Percentiles rank a stretch among this genome's conserved stretches.
Conservation (phyloP, 1,284 basidiomycete species). For the Puccinia hordei region DNA sequence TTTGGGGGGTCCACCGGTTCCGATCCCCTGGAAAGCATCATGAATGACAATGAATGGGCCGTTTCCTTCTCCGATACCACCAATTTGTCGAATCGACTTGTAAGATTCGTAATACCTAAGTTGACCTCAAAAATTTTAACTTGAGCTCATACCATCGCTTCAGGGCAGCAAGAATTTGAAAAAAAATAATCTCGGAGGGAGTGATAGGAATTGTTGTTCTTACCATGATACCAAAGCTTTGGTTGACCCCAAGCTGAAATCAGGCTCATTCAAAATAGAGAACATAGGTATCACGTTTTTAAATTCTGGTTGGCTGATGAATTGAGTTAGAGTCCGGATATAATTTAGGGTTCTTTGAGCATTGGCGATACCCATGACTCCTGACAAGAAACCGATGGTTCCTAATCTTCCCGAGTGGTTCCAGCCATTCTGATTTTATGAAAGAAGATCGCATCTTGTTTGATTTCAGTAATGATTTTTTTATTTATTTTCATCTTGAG, state of each 20-base stretch:
- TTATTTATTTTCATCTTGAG: not conserved
- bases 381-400: slow-evolving; percentile 65
- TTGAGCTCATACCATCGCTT: not conserved
- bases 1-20: slow-evolving; percentile 20
- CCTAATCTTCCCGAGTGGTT: slow-evolving; percentile 64
- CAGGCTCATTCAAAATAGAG: slow-evolving; percentile 58
- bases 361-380: slow-evolving; percentile 66
- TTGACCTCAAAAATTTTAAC: not conserved
- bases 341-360: slow-evolving; percentile 58
- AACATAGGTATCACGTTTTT: slow-evolving; percentile 57
- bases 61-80: slow-evolving; percentile 76
- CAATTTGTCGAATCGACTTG: slow-evolving; percentile 73
- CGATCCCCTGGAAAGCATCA: slow-evolving; percentile 72
- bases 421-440: slow-evolving; percentile 68
- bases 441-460: not conserved
- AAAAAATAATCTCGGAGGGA: not conserved
- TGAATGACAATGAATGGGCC: slow-evolving; percentile 76
- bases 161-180: not conserved
- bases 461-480: not conserved
- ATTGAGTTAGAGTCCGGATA: slow-evolving; percentile 57
- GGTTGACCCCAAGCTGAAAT: slow-evolving; percentile 1
- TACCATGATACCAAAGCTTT: slow-evolving; percentile 44
- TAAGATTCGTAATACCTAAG: slow-evolving; percentile 74
- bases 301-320: slow-evolving; percentile 58
- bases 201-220: not conserved